A percentile compares a stretch with the other conserved stretches of the same genome.
Conservation (phyloP, 1,284 basidiomycete genomes). For the Schizophyllum amplum region DNA sequence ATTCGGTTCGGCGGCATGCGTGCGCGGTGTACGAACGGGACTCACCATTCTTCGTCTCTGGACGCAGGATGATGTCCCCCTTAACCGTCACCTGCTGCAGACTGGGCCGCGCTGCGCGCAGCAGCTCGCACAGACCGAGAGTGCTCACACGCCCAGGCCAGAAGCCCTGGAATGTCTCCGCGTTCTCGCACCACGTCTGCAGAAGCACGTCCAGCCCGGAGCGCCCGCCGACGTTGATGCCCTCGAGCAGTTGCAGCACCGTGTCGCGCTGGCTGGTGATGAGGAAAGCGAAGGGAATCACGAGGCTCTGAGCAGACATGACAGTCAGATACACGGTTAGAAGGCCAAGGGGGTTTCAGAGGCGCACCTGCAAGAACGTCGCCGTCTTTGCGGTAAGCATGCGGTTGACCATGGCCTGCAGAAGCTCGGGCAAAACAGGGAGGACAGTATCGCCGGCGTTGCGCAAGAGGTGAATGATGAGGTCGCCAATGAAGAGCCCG, state of each 20-base stretch:
- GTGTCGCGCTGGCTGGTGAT: conserved; percentile 78
- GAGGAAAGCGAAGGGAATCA: conserved; percentile 90
- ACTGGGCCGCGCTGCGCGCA: conserved; percentile 43
- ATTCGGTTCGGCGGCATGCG: conserved; percentile 2
- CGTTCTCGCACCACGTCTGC: conserved; percentile 89
- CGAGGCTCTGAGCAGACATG: conserved; percentile 65
- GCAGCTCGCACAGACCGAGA: conserved; percentile 75
- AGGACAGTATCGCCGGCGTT: conserved; percentile 70
- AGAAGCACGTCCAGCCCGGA: conserved; percentile 76
- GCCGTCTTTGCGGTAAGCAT: conserved; percentile 82
- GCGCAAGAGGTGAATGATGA: conserved; percentile 88
- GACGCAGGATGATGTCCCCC: conserved; percentile 86
- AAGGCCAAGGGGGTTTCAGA: too few species aligned
- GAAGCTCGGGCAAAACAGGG: conserved; percentile 78
- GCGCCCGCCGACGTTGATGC: conserved; percentile 46
- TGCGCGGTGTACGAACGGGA: conserved; percentile 2
- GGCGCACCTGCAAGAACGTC: conserved; percentile 78
- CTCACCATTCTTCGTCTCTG: conserved; percentile 74
- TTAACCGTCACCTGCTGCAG: conserved; percentile 71
- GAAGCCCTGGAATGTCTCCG: conserved; percentile 89
- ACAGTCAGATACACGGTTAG: too few species aligned
- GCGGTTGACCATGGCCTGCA: conserved; percentile 76
- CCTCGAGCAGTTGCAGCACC: conserved; percentile 69
- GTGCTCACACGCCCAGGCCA: conserved; percentile 86
- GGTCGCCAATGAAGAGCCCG: conserved; percentile 87